Conservation (phyloP, 2,329 filamentous ascomycete species). For the Alternaria dauci region DNA sequence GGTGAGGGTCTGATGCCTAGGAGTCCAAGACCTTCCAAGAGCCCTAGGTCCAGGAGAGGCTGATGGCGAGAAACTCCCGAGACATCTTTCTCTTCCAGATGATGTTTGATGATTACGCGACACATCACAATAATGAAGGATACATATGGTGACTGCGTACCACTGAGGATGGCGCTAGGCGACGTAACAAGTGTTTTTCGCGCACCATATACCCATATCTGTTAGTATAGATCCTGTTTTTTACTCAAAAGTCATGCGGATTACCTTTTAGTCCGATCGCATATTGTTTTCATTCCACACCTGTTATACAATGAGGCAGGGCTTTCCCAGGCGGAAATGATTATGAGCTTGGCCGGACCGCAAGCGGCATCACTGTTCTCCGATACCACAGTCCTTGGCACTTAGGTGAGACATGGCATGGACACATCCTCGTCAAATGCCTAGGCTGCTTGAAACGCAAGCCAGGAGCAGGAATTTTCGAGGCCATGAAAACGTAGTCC, state of each 20-base stretch:
- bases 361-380: background rate
- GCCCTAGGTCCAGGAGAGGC: conserved; percentile 22
- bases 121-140: background rate
- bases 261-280: background rate
- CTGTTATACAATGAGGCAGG: background rate
- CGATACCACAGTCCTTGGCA: too few relatives aligned
- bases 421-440: too few relatives aligned
- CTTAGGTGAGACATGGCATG: too few relatives aligned
- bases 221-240: background rate
- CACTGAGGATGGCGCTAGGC: background rate
- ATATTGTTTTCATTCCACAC: background rate
- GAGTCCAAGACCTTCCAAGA: conserved; percentile 46
- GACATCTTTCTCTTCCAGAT: background rate
- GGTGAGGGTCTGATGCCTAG: conserved; percentile 62
- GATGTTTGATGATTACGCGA: background rate
- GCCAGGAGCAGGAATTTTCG: too few relatives aligned
- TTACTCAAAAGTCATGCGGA: background rate
- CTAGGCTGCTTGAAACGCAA: too few relatives aligned
- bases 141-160: background rate
- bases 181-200: background rate
- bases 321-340: background rate
- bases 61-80: background rate
- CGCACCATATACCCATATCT: conserved; percentile 18
- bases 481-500: too few relatives aligned
- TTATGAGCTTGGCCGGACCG: background rate